Base-by-base conservation (phyloP, 768 basidiomycete species). In the Hygrocybe punicea region DNA sequence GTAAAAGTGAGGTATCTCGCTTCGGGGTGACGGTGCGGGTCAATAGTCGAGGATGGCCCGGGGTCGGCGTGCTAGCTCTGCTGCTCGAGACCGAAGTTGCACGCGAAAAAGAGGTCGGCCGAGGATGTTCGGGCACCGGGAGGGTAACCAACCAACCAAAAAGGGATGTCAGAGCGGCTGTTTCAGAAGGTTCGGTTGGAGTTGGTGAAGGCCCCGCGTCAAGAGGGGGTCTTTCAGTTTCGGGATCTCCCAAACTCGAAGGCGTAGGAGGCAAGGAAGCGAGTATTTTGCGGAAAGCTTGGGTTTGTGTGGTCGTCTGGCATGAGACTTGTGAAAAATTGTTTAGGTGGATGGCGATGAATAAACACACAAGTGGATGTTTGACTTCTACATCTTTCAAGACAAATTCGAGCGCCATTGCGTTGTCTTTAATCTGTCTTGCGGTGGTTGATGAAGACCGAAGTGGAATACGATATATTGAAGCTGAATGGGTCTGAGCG, bases 381-480 rank as follows among this genome's bases (percentile, higher is more conserved):
- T 82, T 85, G 51, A 88, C 77, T 44, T 77, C 69, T 13, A 91
- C 73, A 49, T 78, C 77, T 51, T 78, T 68, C 50, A 91, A 65
- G 1, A 83, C 63, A 1, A 78, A 66, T 45, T 85, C 81, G 48
- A 93, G 74, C 0, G 70, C 64, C 0, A 74, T 47, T 4, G 91
- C 89, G 35, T 74, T 78, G 2, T 65, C 55, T 68, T 81, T 87
- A 59, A 92, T 71, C 49, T 85, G 82, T 51, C 76, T 79, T 2
- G 84, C 80, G 75, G 84, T 86, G 3, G 69, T 70, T n/a, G 78
- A 67, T 13, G 91, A 86, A 1, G 88, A 76, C 56, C 84, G 80
- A 17, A 93, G 74, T 7, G 87, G 85, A 17, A 92, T 82, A 53
- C 87, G 84, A 63, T 91, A 91, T 53, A 92, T 84, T 0, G 85